These are phyloP conservation scores for Dryas alaskensis DNA, from an alignment of 306 rosid species.

Conservation along the genomic window DNA sequence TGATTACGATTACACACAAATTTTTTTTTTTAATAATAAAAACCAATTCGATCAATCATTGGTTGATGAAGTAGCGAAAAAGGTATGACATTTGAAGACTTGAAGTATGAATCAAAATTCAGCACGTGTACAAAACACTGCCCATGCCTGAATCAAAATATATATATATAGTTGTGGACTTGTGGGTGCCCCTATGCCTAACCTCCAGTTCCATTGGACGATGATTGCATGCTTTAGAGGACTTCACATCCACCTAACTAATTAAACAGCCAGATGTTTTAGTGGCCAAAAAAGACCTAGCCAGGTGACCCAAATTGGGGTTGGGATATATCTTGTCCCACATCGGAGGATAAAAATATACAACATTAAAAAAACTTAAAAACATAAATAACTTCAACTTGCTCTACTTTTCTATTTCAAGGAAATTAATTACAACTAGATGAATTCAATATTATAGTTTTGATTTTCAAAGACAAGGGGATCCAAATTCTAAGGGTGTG, in stretches of 20 bases:
- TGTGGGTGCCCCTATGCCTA: not conserved
- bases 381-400: not conserved
- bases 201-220: constrained; percentile 7
- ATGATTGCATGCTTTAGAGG: not conserved
- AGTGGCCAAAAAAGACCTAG: too few species aligned
- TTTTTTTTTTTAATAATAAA: too few species aligned
- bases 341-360: not conserved
- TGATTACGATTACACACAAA: too few species aligned
- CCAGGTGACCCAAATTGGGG: not conserved
- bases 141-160: not conserved
- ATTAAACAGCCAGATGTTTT: too few species aligned
- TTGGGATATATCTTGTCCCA: not conserved
- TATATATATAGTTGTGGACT: too few species aligned
- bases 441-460: too few species aligned
- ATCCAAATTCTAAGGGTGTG: too few species aligned
- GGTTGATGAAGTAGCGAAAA: not conserved
- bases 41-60: not conserved
- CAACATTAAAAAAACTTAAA: not conserved
- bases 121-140: not conserved
- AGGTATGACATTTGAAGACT: not conserved
- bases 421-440: too few species aligned
- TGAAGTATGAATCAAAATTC: not conserved
- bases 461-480: too few species aligned
- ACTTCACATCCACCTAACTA: not conserved
- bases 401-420: not conserved